Evolutionary conservation across 179 eudicot species (phyloP).

Genomic region (Silene noctiflora): DNA sequence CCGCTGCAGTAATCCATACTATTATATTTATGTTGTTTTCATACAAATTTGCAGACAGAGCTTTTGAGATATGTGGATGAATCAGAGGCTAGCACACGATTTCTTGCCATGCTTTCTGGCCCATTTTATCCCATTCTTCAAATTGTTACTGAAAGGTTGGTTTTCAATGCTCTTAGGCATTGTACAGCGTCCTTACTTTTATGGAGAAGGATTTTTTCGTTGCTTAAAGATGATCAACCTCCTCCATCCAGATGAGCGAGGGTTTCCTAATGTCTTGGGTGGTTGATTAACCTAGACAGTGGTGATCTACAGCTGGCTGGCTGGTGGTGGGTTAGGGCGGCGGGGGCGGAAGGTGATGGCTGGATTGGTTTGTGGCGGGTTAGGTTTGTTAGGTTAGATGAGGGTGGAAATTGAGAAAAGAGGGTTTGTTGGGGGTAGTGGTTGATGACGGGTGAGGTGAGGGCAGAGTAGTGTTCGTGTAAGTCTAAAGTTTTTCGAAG

Average conservation of each 20-base stretch:
- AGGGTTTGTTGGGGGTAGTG: not conserved
- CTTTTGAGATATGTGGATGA: conserved; percentile 61
- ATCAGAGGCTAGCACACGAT: conserved; percentile 51
- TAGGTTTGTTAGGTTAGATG: not conserved
- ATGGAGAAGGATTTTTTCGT: not conserved
- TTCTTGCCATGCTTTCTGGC: conserved; percentile 83
- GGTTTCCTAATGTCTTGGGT: no score
- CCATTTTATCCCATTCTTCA: conserved; percentile 74
- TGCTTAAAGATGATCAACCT: not conserved
- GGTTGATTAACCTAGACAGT: not conserved
- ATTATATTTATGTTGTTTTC: conserved; percentile 14
- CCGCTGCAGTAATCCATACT: not conserved
- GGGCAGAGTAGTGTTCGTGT: not conserved
- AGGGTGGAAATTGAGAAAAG: not conserved
- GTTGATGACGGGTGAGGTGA: not conserved
- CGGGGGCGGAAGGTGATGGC: not conserved
- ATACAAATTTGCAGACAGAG: conserved; percentile 49
- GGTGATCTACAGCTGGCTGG: not conserved
- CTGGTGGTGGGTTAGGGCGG: not conserved
- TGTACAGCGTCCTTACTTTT: not conserved
- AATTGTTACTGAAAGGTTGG: conserved; percentile 57
- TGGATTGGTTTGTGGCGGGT: not conserved
- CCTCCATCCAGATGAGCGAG: not conserved
- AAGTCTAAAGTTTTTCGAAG: not conserved
- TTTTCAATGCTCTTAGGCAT: conserved; percentile 7